Percentiles rank a stretch among this genome's conserved stretches.
These are phyloP conservation scores for Marsdenia floribunda DNA, from an alignment of 257 asterid genomes.

Conservation along the genomic window DNA sequence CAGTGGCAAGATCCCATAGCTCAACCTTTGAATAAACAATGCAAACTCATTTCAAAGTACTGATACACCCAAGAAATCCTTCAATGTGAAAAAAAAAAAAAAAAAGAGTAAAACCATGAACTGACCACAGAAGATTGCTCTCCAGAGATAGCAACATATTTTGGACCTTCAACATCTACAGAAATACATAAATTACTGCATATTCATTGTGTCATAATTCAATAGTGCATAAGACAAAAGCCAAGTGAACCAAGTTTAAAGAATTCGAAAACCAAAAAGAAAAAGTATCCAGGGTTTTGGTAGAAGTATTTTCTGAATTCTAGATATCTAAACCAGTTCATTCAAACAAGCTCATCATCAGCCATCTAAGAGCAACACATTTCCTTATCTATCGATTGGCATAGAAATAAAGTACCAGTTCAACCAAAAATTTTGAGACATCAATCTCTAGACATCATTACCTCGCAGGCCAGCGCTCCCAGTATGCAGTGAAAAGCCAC, in stretches of 20 bases:
- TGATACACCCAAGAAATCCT: slow-evolving; percentile 1
- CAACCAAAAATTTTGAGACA: not conserved
- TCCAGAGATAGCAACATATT: slow-evolving; percentile 62
- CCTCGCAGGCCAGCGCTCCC: not conserved
- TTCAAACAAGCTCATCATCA: not conserved
- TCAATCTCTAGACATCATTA: not conserved
- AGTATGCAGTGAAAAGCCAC: not conserved
- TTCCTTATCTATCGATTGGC: not conserved
- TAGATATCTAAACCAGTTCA: not conserved
- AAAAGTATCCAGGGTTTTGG: not conserved
- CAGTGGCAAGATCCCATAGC: slow-evolving; percentile 70
- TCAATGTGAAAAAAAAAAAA: slow-evolving; percentile 1
- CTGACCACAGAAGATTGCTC: slow-evolving; percentile 61
- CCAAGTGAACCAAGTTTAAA: not conserved
- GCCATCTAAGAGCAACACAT: not conserved
- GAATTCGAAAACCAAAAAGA: not conserved
- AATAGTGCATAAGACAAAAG: not conserved
- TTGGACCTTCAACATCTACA: slow-evolving; percentile 32
- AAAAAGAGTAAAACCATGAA: slow-evolving; percentile 2
- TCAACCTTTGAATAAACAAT: slow-evolving; percentile 41
- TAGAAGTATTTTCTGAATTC: not conserved
- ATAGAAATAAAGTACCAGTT: not conserved
- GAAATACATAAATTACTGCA: not conserved
- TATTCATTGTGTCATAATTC: not conserved
- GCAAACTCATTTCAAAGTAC: slow-evolving; percentile 6